Evolutionary conservation across 2,329 filamentous ascomycete genomes (phyloP), one percentile per base, ranked within the genome.

Genomic region (Teratosphaeria pseudoeucalypti): DNA sequence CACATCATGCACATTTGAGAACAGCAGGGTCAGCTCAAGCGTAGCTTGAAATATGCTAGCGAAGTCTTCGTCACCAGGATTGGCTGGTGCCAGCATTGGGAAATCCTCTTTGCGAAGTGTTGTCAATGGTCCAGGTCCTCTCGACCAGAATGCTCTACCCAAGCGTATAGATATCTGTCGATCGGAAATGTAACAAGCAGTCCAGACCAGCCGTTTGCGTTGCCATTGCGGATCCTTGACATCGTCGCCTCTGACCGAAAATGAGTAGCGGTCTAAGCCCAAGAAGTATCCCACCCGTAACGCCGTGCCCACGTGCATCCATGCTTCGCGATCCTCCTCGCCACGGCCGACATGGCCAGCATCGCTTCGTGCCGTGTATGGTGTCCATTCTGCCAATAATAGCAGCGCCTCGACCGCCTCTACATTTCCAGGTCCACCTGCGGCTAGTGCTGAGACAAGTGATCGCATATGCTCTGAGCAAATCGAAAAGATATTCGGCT

Each of bases 301-400:
- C 2, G 87, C 87, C 23, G 86, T 80, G 1, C 87, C 87, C 6
- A 89, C 85, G 65, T 89, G 84, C 86, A 89, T 89, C 87, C 87
- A 90, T 0, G 86, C 85, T 34, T 87, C 85, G 53, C 87, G 81
- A 65, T 90, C 86, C 68, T 89, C 87, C 70, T 89, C 86, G 9
- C 87, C 87, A 58, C 86, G 80, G 0, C 86, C 87, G 23, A 89
- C 84, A 29, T 82, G 78, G 34, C 83, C 83, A 34, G 83, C 82
- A 37, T 81, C 76, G 2, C 80, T 80, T 6, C 84, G 77, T 1
- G 85, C 79, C 0, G 84, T 83, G 62, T 87, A 86, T 0, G 85
- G 85, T 6, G 85, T 85, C 87, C 87, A 90, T 67, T 90, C 86
- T 0, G 87, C 86, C 1, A 90, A 79, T 2, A 90, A 75, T 0